Base-by-base conservation (phyloP, 2,329 filamentous ascomycete species). In the Endothia cerciana region DNA sequence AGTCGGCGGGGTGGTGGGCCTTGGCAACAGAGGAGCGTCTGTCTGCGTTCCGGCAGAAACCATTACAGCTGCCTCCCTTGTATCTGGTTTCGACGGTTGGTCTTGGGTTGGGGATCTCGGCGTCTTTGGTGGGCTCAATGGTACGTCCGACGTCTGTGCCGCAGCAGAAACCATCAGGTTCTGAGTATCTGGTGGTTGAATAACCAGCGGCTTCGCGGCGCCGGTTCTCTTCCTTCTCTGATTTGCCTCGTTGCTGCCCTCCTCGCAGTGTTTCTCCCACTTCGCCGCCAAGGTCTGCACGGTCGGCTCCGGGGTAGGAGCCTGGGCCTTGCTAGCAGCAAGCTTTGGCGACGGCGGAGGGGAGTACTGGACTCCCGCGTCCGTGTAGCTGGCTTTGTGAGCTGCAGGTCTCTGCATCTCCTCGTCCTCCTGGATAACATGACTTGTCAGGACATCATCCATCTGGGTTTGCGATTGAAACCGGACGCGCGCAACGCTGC, bases 321-420 rank as follows among this genome's bases (percentile, higher is more conserved):
- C 79, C 19, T 78, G 71, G 19, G 79, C 74, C 70, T 81, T 80
- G 59, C 70, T 71, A 0, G 81, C 76, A 11, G 73, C 68, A 5
- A 83, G 64, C 71, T 81, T 82, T 0, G 92, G 92, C 2, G 93
- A 96, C 3, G 90, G 84, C 1, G 92, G 92, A 56, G 93, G 93
- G 41, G 93, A 95, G 73, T 87, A 95, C 75, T 97, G 94, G 40
- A 92, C 84, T 3, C 89, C 91, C n/a, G 85, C 85, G 73, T 96
- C 91, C 47, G 86, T 85, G 79, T 95, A 96, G 66, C 82, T 79
- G 53, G 79, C 74, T 67, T 81, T 82, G 10, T n/a, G 51, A 11
- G 76, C 74, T 2, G 70, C 70, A 22, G 74, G 69, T n/a, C 74
- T 68, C 62, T 72, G 71, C 56, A 69, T 65, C 66, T 78, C 75